Evolutionary conservation across 176 grass and related monocot species (phyloP).

Genomic region (Triticum timopheevii): DNA sequence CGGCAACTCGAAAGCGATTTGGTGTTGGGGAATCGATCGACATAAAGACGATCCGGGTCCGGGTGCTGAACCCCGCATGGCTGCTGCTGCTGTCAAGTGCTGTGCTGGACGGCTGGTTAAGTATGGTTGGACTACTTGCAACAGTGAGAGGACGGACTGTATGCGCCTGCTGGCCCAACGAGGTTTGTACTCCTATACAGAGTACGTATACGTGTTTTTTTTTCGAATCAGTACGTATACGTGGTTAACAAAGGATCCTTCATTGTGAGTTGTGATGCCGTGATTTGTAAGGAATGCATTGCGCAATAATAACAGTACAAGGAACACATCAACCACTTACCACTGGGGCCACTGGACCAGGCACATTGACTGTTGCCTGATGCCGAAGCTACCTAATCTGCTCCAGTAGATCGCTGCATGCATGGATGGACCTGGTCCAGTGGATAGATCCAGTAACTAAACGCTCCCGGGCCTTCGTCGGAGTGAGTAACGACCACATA

Average conservation of each 20-base stretch:
- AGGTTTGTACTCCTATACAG: neutral
- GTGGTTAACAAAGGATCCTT: neutral
- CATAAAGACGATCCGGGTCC: neutral
- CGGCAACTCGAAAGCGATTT: slow-evolving; percentile 10
- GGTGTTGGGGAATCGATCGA: neutral
- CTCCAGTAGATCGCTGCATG: neutral
- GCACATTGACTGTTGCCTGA: neutral
- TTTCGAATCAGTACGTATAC: neutral
- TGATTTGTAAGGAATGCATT: neutral
- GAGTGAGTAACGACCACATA: too few species aligned
- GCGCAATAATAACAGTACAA: neutral
- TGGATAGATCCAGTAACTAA: too few species aligned
- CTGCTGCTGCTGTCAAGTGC: neutral
- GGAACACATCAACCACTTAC: neutral
- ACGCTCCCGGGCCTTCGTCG: too few species aligned
- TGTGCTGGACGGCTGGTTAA: neutral
- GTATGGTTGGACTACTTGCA: neutral
- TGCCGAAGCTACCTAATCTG: neutral
- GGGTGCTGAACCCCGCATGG: too few species aligned
- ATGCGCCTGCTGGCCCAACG: too few species aligned
- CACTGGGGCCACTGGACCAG: neutral
- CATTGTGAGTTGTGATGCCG: neutral
- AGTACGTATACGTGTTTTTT: neutral
- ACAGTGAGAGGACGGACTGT: neutral
- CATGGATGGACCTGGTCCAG: too few species aligned